Evolutionary conservation across 495 filamentous ascomycete species (phyloP).

Genomic region (Aspergillus indologenus): DNA sequence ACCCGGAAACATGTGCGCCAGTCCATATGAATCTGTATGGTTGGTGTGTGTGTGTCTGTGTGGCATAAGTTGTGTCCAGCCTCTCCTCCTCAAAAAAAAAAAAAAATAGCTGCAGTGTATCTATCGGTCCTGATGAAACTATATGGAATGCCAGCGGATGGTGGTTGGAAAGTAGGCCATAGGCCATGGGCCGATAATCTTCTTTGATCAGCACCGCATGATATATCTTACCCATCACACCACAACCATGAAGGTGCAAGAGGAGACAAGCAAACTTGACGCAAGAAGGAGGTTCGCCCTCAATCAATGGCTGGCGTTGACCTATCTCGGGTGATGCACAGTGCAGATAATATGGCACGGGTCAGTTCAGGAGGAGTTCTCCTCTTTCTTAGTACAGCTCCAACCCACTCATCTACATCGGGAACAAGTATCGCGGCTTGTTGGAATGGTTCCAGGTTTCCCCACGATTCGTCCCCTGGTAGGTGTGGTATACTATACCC

Average conservation of each 20-base stretch:
- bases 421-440: not conserved
- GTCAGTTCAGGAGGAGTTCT: not conserved
- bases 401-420: not conserved
- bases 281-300: not conserved
- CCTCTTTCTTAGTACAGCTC: not conserved
- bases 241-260: not conserved
- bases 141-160: not conserved
- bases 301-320: not conserved
- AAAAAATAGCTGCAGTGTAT: not conserved
- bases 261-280: not conserved
- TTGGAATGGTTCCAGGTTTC: slow-evolving; percentile 5
- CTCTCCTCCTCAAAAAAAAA: no score
- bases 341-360: not conserved
- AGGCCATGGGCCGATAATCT: no score
- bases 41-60: no score
- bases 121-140: not conserved
- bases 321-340: not conserved
- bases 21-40: no score
- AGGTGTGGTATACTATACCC: not conserved
- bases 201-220: no score
- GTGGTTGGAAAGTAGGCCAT: not conserved
- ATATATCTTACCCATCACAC: not conserved
- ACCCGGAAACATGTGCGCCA: not conserved
- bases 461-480: not conserved
- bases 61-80: no score